Evolutionary conservation across 2,329 filamentous ascomycete genomes (phyloP), one percentile per base, ranked within the genome.

Genomic region (Bipolaris victoriae): DNA sequence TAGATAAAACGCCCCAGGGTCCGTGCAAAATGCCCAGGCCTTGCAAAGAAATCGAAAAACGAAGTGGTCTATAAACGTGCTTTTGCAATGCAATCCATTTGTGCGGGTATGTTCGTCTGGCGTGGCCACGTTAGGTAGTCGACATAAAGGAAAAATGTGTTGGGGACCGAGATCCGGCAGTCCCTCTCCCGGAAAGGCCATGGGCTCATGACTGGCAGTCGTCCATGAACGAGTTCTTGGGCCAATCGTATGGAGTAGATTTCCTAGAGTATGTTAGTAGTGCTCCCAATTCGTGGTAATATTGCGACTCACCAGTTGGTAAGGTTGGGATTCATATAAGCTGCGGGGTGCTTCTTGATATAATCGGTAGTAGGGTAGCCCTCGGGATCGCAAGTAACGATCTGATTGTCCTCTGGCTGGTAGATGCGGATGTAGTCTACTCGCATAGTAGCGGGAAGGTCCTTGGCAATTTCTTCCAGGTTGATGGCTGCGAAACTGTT

Each of bases 401-500:
- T 81, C 65, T 83, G 79, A 11, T 81, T 78, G 50, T 84, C 81
- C 13, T 83, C 81, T 60, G 88, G 84, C 72, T 90, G 88, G 67
- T 90, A 90, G 49, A 90, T 88, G 13, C 88, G 84, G 52, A 91
- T 81, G 70, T 90, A 90, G 73, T 90, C 88, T 55, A 90, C 79
- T 2, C 87, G 81, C 82, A 90, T 88, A 2, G 80, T 85, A 2
- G 86, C 88, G 2, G 88, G 88, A 66, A 89, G 79, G 10, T 60
- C 60, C 15, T 80, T 66, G 4, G 72, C 77, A 22, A 90, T 75
- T 26, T 83, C 84, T 1, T 81, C 81, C 56, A 86, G 74, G 66
- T 90, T 86, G 60, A 90, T 77, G 5, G 79, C 73, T 0, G 88
- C 84, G 72, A 90, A 90, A 73, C 83, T 85, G 66, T 82, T 81